phyloP scores from a whole-genome alignment of 2,329 filamentous ascomycete genomes.

The Alternaria sp. region DNA sequence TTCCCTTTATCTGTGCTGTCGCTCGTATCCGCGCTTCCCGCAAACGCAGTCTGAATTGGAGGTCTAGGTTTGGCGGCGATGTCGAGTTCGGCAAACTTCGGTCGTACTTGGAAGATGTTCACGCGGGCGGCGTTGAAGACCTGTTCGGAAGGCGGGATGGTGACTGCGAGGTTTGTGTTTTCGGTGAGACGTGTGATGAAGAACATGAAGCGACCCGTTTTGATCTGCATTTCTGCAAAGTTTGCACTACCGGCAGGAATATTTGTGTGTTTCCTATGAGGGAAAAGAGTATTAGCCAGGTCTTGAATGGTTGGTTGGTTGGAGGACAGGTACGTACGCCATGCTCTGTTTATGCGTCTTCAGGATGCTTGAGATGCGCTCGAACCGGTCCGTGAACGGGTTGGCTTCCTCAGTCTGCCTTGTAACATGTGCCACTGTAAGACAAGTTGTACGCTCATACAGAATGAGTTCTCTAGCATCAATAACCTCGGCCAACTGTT shows the following conservation, averaged over 20 bases:
- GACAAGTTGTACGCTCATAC: constrained; percentile 94
- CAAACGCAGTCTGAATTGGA: constrained; percentile 46
- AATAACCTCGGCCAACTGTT: constrained; percentile 81
- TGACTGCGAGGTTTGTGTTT: constrained; percentile 94
- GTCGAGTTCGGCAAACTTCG: constrained; percentile 74
- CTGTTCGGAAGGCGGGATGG: constrained; percentile 88
- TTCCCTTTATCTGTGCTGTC: constrained; percentile 26
- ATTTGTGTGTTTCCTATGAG: constrained; percentile 71
- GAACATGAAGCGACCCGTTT: constrained; percentile 82
- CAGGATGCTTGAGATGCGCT: constrained; percentile 95
- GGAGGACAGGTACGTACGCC: constrained; percentile 51
- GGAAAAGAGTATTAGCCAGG: constrained; percentile 40
- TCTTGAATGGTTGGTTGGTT: neutral
- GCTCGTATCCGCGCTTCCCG: constrained; percentile 38
- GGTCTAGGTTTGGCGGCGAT: constrained; percentile 49
- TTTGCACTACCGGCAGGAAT: constrained; percentile 82
- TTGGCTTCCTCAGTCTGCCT: constrained; percentile 77
- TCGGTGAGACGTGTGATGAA: constrained; percentile 96
- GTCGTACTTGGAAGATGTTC: constrained; percentile 85
- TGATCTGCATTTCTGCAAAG: constrained; percentile 81
- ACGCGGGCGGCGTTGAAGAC: constrained; percentile 89
- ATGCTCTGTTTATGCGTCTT: constrained; percentile 94
- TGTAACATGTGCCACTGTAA: constrained; percentile 93
- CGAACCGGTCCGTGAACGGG: constrained; percentile 89
- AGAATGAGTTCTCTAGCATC: constrained; percentile 92